Evolutionary conservation across 116 monocot species (phyloP).

Genomic region (Cymodocea nodosa): DNA sequence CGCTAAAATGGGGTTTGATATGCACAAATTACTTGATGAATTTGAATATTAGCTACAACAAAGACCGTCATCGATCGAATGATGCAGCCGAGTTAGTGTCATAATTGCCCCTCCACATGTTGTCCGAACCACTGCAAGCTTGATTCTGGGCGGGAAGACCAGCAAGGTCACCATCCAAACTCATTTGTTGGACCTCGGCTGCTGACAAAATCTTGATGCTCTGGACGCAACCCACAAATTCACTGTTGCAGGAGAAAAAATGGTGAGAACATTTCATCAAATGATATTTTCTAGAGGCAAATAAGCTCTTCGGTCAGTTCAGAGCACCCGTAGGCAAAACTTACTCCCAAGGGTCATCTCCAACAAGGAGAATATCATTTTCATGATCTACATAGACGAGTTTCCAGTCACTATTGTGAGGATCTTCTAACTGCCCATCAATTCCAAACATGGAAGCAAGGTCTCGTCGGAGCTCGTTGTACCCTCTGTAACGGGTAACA

Average conservation of each 20-base stretch:
- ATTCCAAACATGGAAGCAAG: slow-evolving; percentile 91
- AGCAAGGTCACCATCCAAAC: slow-evolving; percentile 55
- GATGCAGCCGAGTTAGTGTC: slow-evolving; percentile 20
- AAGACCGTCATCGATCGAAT: slow-evolving; percentile 11
- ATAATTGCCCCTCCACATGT: slow-evolving; percentile 17
- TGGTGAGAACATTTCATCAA: not conserved
- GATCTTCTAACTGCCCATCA: slow-evolving; percentile 78
- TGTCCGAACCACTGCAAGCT: slow-evolving; percentile 35
- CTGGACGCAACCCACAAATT: slow-evolving; percentile 77
- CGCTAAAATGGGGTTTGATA: too few species aligned
- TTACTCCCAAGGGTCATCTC: slow-evolving; percentile 99
- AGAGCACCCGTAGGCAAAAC: not conserved
- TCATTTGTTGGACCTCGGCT: slow-evolving; percentile 80
- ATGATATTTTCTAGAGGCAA: too few species aligned
- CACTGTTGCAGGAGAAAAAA: slow-evolving; percentile 25
- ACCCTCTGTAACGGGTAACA: slow-evolving; percentile 65
- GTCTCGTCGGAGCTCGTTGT: slow-evolving; percentile 70
- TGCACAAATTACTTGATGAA: not conserved
- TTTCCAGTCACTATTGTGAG: slow-evolving; percentile 79
- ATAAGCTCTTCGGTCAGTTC: too few species aligned
- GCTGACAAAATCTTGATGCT: slow-evolving; percentile 86
- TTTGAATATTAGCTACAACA: not conserved
- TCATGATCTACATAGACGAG: slow-evolving; percentile 93
- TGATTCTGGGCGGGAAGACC: slow-evolving; percentile 26
- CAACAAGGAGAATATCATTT: slow-evolving; percentile 85